Evolutionary conservation across 2,329 filamentous ascomycete genomes (phyloP).

Genomic region (Aspergillus sclerotialis): DNA sequence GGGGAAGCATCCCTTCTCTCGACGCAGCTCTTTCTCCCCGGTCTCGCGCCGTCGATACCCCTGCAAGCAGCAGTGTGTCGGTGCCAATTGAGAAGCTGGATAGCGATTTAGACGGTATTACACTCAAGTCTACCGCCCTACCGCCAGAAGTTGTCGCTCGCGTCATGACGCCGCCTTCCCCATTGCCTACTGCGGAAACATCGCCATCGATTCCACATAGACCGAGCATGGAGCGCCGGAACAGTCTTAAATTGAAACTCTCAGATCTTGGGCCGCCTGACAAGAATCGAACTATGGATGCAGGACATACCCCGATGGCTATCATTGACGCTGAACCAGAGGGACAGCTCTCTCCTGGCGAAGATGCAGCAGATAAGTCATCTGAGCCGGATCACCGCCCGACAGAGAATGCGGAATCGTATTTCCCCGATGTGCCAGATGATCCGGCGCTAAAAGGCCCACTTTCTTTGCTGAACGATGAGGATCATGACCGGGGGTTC

Average conservation of each 20-base stretch:
- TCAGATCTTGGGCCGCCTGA: slow-evolving; percentile 33
- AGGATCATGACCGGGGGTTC: slow-evolving; percentile 34
- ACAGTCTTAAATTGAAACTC: slow-evolving; percentile 27
- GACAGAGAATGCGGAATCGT: slow-evolving; percentile 32
- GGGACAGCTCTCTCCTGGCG: slow-evolving; percentile 12
- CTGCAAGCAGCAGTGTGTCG: slow-evolving; percentile 26
- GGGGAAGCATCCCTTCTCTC: slow-evolving; percentile 25
- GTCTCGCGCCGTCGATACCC: slow-evolving; percentile 25
- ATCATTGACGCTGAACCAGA: slow-evolving; percentile 29
- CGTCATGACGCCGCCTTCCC: slow-evolving; percentile 36
- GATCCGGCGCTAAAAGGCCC: slow-evolving; percentile 39
- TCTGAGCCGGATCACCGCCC: slow-evolving; percentile 29
- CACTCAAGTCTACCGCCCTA: slow-evolving; percentile 39
- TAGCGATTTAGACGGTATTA: slow-evolving; percentile 41
- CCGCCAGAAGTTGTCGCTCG: slow-evolving; percentile 37
- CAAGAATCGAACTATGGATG: slow-evolving; percentile 33
- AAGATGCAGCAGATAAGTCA: slow-evolving; percentile 27
- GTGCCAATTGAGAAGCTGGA: slow-evolving; percentile 42
- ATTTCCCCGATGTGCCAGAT: slow-evolving; percentile 34
- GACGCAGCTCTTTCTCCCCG: slow-evolving; percentile 35
- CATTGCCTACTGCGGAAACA: slow-evolving; percentile 20
- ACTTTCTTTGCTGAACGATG: slow-evolving; percentile 35
- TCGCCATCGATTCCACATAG: slow-evolving; percentile 19
- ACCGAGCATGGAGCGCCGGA: slow-evolving; percentile 19
- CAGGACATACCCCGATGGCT: slow-evolving; percentile 40